Evolutionary conservation across 2,329 filamentous ascomycete genomes (phyloP).

Genomic region (Cladophialophora immunda): DNA sequence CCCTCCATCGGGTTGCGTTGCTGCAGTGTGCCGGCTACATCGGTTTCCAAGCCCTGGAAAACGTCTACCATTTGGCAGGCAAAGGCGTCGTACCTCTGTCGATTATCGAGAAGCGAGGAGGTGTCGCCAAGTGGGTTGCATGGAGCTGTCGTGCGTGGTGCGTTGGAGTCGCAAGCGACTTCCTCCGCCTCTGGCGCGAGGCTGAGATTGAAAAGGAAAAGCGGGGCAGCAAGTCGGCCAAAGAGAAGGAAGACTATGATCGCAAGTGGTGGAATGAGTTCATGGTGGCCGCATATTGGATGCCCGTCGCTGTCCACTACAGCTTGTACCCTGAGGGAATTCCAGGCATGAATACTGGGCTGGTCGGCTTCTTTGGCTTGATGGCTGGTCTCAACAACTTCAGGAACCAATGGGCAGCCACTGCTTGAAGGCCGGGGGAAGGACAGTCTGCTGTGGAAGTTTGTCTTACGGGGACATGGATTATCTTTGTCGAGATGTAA

Average conservation of each 20-base stretch:
- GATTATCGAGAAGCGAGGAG: slow-evolving; percentile 51
- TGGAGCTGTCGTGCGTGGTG: slow-evolving; percentile 85
- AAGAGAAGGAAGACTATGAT: slow-evolving; percentile 41
- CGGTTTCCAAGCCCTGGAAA: slow-evolving; percentile 82
- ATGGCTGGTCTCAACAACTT: slow-evolving; percentile 57
- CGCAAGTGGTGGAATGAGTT: slow-evolving; percentile 43
- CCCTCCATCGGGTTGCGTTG: slow-evolving; percentile 66
- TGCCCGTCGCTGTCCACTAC: slow-evolving; percentile 86
- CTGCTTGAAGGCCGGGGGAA: slow-evolving; percentile 37
- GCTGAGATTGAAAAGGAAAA: slow-evolving; percentile 41
- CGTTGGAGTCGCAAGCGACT: slow-evolving; percentile 77
- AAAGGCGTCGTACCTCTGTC: slow-evolving; percentile 71
- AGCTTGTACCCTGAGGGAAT: slow-evolving; percentile 70
- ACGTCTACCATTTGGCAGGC: slow-evolving; percentile 76
- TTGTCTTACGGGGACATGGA: neutral
- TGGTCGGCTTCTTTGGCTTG: slow-evolving; percentile 67
- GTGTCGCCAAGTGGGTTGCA: slow-evolving; percentile 67
- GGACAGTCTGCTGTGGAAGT: neutral
- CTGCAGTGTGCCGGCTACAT: slow-evolving; percentile 74
- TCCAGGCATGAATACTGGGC: slow-evolving; percentile 61
- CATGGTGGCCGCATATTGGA: slow-evolving; percentile 61
- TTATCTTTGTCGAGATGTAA: neutral
- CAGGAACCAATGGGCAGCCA: slow-evolving; percentile 55
- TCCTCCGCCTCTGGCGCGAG: slow-evolving; percentile 68
- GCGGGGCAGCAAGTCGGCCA: slow-evolving; percentile 21